A percentile compares a stretch with the other conserved stretches of the same genome.
phyloP scores from a whole-genome alignment of 768 basidiomycete genomes.

The Termitomyces sp. region DNA sequence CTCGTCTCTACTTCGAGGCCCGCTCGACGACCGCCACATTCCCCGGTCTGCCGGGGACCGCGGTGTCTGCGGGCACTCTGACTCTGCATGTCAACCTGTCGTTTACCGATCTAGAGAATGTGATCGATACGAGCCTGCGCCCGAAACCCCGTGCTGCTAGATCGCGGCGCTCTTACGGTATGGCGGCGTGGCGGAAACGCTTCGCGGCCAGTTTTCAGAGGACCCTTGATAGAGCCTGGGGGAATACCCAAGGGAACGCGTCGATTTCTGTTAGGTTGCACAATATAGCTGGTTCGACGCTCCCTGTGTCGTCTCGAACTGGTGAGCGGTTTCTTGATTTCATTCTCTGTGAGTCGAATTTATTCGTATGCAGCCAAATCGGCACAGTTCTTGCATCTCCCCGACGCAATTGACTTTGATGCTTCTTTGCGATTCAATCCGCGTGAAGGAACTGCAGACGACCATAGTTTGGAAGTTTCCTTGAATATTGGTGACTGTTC shows the following conservation, averaged over 20 bases:
- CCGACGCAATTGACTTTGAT: conserved; percentile 36
- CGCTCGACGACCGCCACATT: conserved; percentile 49
- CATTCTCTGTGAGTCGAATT: background rate
- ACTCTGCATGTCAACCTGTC: conserved; percentile 49
- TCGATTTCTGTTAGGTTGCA: conserved; percentile 44
- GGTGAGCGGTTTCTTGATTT: conserved; percentile 21
- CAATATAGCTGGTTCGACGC: conserved; percentile 39
- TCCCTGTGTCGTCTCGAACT: conserved; percentile 11
- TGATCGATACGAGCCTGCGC: conserved; percentile 17
- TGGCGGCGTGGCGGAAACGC: conserved; percentile 62
- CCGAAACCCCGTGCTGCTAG: conserved; percentile 16
- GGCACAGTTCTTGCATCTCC: conserved; percentile 39
- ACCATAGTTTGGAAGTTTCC: conserved; percentile 42
- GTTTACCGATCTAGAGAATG: conserved; percentile 45
- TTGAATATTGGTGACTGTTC: conserved; percentile 42
- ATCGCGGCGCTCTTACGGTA: conserved; percentile 32
- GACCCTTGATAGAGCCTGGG: conserved; percentile 67
- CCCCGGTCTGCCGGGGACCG: conserved; percentile 43
- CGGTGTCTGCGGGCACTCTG: conserved; percentile 44
- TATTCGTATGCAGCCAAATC: conserved; percentile 12
- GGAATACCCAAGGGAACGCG: conserved; percentile 52
- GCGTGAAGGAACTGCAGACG: conserved; percentile 45
- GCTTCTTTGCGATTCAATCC: conserved; percentile 57
- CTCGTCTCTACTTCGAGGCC: conserved; percentile 64
- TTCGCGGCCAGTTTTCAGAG: conserved; percentile 55